phyloP scores from a whole-genome alignment of 768 basidiomycete genomes.

The Sarcodon sp. region DNA sequence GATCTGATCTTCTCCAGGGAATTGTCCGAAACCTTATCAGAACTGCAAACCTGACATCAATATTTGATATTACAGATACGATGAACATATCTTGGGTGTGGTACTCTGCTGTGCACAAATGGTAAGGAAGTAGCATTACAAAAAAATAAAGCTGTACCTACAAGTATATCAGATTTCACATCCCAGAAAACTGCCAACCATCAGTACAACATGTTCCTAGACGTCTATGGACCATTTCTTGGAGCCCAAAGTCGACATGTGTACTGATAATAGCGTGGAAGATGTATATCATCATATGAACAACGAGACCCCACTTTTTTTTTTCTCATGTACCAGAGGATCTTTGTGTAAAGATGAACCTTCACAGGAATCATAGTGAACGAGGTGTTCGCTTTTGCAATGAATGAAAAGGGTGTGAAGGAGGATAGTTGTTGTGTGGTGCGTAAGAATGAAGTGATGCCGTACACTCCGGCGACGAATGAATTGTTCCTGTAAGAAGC shows the following conservation, averaged over 20 bases:
- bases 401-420: constrained; percentile 56
- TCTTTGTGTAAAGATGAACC: constrained; percentile 47
- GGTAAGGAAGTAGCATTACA: constrained; percentile 33
- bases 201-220: constrained; percentile 56
- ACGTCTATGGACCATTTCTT: constrained; percentile 53
- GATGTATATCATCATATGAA: constrained; percentile 59
- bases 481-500: constrained; percentile 68
- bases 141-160: constrained; percentile 2
- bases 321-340: constrained; percentile 32
- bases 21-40: too few species aligned
- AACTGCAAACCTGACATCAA: too few species aligned
- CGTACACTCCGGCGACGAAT: constrained; percentile 54
- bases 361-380: constrained; percentile 59
- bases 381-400: constrained; percentile 64
- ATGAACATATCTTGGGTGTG: too few species aligned
- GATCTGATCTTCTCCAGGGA: too few species aligned
- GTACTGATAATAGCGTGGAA: constrained; percentile 49
- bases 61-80: too few species aligned
- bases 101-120: too few species aligned
- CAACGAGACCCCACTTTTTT: constrained; percentile 51
- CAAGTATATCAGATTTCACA: constrained; percentile 37
- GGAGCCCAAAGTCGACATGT: constrained; percentile 64
- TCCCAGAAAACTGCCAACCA: constrained; percentile 71
- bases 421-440: constrained; percentile 67
- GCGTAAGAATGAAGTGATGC: constrained; percentile 25